phyloP scores from a whole-genome alignment of 73 alveolate species.

The Paramecium octaurelia region DNA sequence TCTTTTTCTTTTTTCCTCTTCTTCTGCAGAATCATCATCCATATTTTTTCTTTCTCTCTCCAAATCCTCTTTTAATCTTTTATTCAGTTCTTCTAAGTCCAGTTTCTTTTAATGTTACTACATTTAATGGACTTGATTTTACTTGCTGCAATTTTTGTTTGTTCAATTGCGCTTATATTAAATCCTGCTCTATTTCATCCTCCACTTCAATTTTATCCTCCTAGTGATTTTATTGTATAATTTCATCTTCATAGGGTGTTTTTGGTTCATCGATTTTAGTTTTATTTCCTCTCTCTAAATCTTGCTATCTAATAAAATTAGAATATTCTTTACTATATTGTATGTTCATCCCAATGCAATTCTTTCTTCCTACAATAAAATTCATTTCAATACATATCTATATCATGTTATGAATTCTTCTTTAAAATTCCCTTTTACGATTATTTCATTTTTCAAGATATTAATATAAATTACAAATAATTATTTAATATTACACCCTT shows the following conservation, averaged over 20 bases:
- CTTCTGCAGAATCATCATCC: constrained; percentile 11
- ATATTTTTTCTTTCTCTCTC: constrained; percentile 41
- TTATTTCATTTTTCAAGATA: constrained; percentile 2
- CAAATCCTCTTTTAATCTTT: neutral
- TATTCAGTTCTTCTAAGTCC: neutral
- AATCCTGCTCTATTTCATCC: constrained; percentile 29
- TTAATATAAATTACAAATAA: neutral
- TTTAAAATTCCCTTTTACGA: neutral
- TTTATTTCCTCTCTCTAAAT: constrained; percentile 67
- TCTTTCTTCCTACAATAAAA: constrained; percentile 55
- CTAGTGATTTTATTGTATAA: constrained; percentile 23
- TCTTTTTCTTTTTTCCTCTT: constrained; percentile 18
- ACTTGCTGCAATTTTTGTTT: constrained; percentile 12
- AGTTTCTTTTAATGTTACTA: neutral
- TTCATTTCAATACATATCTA: constrained; percentile 13
- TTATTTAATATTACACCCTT: neutral
- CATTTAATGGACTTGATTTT: neutral
- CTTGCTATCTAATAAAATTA: constrained; percentile 43
- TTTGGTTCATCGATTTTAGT: constrained; percentile 69
- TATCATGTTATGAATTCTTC: neutral
- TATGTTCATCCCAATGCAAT: constrained; percentile 68
- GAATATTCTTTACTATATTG: constrained; percentile 49
- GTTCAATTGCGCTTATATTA: neutral
- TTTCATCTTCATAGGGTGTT: constrained; percentile 68
- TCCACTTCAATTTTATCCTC: constrained; percentile 43